Percentiles rank a stretch among this genome's conserved stretches.
phyloP scores from a whole-genome alignment of 75 land plant genomes.

The Chamaecyparis obtusa region DNA sequence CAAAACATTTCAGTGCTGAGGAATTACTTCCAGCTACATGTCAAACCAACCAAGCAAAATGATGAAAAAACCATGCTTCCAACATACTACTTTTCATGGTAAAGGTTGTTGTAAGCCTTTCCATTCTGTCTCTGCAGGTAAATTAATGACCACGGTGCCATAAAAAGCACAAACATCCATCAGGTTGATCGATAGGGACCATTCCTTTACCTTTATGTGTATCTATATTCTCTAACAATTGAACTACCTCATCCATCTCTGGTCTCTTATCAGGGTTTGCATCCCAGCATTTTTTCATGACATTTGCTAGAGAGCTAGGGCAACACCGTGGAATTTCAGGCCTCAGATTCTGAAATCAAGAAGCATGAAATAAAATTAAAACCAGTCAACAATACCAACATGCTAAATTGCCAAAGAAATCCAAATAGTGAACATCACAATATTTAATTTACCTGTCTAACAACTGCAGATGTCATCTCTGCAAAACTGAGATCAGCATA shows the following conservation, averaged over 20 bases:
- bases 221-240: slow-evolving; percentile 84
- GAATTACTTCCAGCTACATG: background rate
- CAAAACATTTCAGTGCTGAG: slow-evolving; percentile 2
- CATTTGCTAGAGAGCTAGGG: slow-evolving; percentile 77
- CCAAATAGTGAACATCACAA: background rate
- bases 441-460: slow-evolving; percentile 63
- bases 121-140: background rate
- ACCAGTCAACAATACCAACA: background rate
- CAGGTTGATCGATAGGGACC: slow-evolving; percentile 71
- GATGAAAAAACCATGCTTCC: background rate
- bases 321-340: slow-evolving; percentile 95
- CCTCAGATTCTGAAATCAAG: slow-evolving; percentile 67
- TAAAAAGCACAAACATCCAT: slow-evolving; percentile 82
- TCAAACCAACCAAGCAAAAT: background rate
- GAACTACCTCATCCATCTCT: slow-evolving; percentile 88
- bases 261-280: slow-evolving; percentile 92
- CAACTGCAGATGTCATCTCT: slow-evolving; percentile 90
- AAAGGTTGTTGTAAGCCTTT: background rate
- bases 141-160: slow-evolving; percentile 17
- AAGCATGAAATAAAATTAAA: background rate
- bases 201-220: slow-evolving; percentile 91
- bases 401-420: background rate
- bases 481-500: slow-evolving; percentile 89
- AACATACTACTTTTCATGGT: background rate
- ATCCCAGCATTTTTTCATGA: slow-evolving; percentile 98